Percentiles rank a stretch among this genome's conserved stretches.
Evolutionary conservation across 139 green algal genomes (phyloP).

Genomic region (Tetraselmis chui): DNA sequence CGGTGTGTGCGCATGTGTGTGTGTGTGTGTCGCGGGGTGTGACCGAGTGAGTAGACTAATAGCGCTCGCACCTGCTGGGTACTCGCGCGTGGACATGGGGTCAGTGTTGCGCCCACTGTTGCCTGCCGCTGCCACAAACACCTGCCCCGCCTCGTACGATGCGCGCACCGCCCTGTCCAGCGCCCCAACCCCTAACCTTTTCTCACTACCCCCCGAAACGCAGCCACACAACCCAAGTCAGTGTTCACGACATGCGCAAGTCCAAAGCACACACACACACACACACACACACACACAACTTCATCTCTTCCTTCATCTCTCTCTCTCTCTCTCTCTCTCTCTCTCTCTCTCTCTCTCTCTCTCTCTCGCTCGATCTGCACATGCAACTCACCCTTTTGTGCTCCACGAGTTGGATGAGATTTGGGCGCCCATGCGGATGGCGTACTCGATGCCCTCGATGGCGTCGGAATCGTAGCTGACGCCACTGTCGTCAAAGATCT

Average conservation of each 20-base stretch:
- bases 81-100: neutral
- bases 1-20: too few relatives aligned
- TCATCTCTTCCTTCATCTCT: too few relatives aligned
- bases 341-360: too few relatives aligned
- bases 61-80: neutral
- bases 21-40: too few relatives aligned
- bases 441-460: constrained; percentile 29
- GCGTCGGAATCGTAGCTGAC: constrained; percentile 21
- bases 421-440: constrained; percentile 21
- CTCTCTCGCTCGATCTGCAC: too few relatives aligned
- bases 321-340: too few relatives aligned
- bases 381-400: neutral
- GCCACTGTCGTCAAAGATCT: constrained; percentile 23
- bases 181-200: neutral
- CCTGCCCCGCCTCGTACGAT: neutral
- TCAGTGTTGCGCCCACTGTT: neutral
- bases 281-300: too few relatives aligned
- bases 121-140: neutral
- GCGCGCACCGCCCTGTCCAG: neutral
- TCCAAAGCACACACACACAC: too few relatives aligned
- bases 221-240: too few relatives aligned
- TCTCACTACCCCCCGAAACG: too few relatives aligned
- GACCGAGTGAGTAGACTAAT: too few relatives aligned
- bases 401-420: constrained; percentile 8
- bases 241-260: too few relatives aligned